Evolutionary conservation across 495 filamentous ascomycete genomes (phyloP), one percentile per base, ranked within the genome.

Genomic region (Saxispiralis lemnorum): DNA sequence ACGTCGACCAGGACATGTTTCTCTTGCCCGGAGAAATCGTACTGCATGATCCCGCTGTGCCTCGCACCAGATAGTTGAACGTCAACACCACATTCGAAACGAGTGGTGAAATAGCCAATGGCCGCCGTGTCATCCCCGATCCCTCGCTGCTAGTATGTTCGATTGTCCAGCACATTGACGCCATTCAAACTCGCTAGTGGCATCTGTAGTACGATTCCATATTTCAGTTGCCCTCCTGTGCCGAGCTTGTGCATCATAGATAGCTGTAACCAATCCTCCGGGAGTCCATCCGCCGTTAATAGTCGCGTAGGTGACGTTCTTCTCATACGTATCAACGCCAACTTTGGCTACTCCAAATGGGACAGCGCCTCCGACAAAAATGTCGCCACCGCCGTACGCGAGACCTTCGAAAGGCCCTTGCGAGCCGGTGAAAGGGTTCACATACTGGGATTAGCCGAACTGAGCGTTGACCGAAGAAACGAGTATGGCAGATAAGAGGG

Each of bases 321-420:
- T 28, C 36, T 58, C 59, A 31, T 55, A 58, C 12, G 59, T 60
- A 43, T 62, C 59, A 38, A 60, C 48, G 13, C 57, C 59, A 13
- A 58, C 46, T 37, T 62, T 62, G 2, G 51, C 56, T 24, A 60
- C 56, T 11, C 57, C 57, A 42, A 62, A 62, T 11, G 57, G 59
- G 18, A 46, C 18, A 12, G 55, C 47, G 10, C 44, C 56, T 11
- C 58, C 58, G 13, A 59, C 53, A 38, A 59, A 62, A 43, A 62
- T 54, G 33, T 62, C 52, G 34, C 59, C 59, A 9, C 59, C 59
- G 36, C 55, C 57, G 44, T 53, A 59, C 0, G 55, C 55, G 19
- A 55, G 52, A 12, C 59, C 59, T 6, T 56, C 51, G 13, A 41
- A 39, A 28, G 24, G 24, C 7, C 59, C 57, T 49, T 60, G 53